Conservation (phyloP, 441 rosid species). For the Monsonia emarginata region DNA sequence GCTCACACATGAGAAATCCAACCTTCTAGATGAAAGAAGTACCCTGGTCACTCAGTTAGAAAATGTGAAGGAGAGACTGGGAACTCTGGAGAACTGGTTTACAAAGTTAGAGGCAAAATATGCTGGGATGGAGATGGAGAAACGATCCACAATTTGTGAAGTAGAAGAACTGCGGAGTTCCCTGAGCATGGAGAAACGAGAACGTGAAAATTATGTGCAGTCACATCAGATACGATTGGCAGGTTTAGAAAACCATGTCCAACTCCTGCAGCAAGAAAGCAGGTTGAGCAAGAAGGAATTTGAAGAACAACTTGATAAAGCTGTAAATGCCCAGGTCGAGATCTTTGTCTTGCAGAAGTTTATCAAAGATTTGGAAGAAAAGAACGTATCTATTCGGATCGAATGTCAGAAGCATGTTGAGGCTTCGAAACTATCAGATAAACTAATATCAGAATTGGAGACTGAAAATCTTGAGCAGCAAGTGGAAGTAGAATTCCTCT, state of each 20-base stretch:
- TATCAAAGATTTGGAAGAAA: slow-evolving; percentile 53
- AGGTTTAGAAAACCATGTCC: slow-evolving; percentile 61
- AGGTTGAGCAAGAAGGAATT: slow-evolving; percentile 60
- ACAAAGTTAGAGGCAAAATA: slow-evolving; percentile 40
- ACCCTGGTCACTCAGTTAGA: slow-evolving; percentile 37
- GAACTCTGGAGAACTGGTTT: slow-evolving; percentile 57
- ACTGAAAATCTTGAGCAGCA: slow-evolving; percentile 68
- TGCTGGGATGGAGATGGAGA: slow-evolving; percentile 38
- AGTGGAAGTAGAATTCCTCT: slow-evolving; percentile 59
- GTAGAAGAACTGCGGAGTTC: slow-evolving; percentile 52
- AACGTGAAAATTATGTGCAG: slow-evolving; percentile 36
- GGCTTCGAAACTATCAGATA: slow-evolving; percentile 45
- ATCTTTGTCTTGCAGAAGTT: slow-evolving; percentile 50
- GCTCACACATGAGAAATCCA: slow-evolving; percentile 48
- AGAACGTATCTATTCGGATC: slow-evolving; percentile 42
- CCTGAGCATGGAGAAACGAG: slow-evolving; percentile 55
- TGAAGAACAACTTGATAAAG: slow-evolving; percentile 64
- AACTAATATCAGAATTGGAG: slow-evolving; percentile 50
- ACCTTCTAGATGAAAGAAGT: slow-evolving; percentile 41
- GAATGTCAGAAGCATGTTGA: slow-evolving; percentile 59
- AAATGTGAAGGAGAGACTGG: slow-evolving; percentile 45
- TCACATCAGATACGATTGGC: slow-evolving; percentile 55
- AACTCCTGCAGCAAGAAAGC: slow-evolving; percentile 57
- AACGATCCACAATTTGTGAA: slow-evolving; percentile 34
- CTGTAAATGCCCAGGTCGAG: slow-evolving; percentile 60